Conservation (phyloP, 1,139 yeast species). For the Scheffersomyces cryptocercus region DNA sequence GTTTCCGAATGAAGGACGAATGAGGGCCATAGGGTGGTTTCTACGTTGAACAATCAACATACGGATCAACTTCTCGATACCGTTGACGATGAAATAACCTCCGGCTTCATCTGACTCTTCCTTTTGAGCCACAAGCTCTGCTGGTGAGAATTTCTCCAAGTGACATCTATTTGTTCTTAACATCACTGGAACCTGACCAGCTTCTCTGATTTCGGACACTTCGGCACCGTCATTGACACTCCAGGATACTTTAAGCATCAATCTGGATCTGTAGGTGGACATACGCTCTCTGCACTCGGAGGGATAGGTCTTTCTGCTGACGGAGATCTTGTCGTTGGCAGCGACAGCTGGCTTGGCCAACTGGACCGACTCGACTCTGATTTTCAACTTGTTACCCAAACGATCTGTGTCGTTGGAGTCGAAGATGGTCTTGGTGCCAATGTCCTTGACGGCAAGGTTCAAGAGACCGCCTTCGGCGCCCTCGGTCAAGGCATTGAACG, state of each 20-base stretch:
- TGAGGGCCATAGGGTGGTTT: slow-evolving; percentile 96
- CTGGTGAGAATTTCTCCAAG: slow-evolving; percentile 77
- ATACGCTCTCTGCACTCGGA: slow-evolving; percentile 90
- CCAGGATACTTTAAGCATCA: slow-evolving; percentile 80
- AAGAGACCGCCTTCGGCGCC: slow-evolving; percentile 84
- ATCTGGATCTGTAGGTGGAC: slow-evolving; percentile 70
- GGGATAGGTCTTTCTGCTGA: slow-evolving; percentile 83
- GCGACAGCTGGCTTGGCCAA: slow-evolving; percentile 81
- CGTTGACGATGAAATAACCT: slow-evolving; percentile 94
- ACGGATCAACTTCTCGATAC: slow-evolving; percentile 93
- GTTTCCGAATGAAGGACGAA: slow-evolving; percentile 91
- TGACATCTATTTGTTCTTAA: slow-evolving; percentile 88
- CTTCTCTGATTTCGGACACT: slow-evolving; percentile 80
- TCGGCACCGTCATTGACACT: slow-evolving; percentile 85
- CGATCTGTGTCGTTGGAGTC: slow-evolving; percentile 71
- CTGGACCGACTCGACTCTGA: slow-evolving; percentile 84
- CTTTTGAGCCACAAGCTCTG: slow-evolving; percentile 70
- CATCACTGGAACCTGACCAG: slow-evolving; percentile 92
- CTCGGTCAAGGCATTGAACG: slow-evolving; percentile 91
- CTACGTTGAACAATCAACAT: slow-evolving; percentile 98
- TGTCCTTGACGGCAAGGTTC: slow-evolving; percentile 83
- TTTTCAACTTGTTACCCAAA: slow-evolving; percentile 77
- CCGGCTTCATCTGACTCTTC: slow-evolving; percentile 97
- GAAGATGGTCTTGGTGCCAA: slow-evolving; percentile 81
- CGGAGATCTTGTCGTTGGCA: slow-evolving; percentile 71